Evolutionary conservation across 2,329 filamentous ascomycete genomes (phyloP).

Genomic region (Exophiala bonariae): DNA sequence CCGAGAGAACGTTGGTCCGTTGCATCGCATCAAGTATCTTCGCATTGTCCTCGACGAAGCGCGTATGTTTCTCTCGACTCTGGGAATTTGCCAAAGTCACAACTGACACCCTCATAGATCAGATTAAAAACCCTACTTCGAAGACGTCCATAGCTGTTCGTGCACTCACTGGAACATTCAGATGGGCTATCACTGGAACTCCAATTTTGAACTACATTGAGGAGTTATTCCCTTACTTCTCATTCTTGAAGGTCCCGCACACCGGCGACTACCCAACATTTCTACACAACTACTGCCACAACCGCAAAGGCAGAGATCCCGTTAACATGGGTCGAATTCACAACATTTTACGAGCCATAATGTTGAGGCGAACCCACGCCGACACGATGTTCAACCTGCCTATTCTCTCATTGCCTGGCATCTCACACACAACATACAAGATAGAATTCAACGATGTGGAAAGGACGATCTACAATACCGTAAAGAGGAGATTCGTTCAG

Average conservation of each 20-base stretch:
- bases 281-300: conserved; percentile 28
- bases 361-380: conserved; percentile 57
- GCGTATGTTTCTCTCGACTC: not conserved
- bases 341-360: conserved; percentile 40
- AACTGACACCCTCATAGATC: conserved; percentile 29
- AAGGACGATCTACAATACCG: conserved; percentile 54
- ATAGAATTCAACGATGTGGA: conserved; percentile 56
- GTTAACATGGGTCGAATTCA: conserved; percentile 28
- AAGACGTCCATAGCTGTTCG: conserved; percentile 38
- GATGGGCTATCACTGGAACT: conserved; percentile 42
- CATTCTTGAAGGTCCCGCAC: conserved; percentile 36
- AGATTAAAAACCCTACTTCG: conserved; percentile 37
- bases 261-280: conserved; percentile 30
- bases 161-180: conserved; percentile 35
- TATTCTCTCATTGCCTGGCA: conserved; percentile 55
- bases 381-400: conserved; percentile 55
- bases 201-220: conserved; percentile 40
- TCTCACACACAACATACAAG: conserved; percentile 43
- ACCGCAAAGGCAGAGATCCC: conserved; percentile 15
- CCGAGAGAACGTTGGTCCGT: conserved; percentile 29
- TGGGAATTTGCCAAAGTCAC: no score
- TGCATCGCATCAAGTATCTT: conserved; percentile 38
- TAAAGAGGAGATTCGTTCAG: conserved; percentile 44
- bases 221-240: conserved; percentile 42
- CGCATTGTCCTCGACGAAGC: conserved; percentile 44